Conservation (phyloP, 768 basidiomycete genomes). For the Lactarius pseudohatsudake region DNA sequence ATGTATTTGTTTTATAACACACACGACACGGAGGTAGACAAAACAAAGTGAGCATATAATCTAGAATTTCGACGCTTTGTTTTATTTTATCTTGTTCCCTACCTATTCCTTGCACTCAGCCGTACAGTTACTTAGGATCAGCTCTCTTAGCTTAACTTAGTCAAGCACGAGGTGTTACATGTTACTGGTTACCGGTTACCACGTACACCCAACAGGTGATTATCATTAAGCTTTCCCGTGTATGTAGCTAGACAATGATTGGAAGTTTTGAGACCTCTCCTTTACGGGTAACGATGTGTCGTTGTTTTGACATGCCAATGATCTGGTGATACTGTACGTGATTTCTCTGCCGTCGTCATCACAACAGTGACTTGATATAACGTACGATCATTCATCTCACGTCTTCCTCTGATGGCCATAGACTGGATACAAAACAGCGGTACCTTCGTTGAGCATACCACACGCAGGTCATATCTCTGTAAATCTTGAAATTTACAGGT, state of each 20-base stretch:
- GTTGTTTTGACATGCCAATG: not conserved
- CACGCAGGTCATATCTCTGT: no score
- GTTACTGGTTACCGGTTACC: no score
- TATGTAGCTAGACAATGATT: not conserved
- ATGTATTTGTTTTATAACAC: not conserved
- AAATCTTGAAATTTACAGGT: no score
- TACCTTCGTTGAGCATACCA: no score
- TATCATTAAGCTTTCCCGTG: not conserved
- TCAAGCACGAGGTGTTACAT: not conserved
- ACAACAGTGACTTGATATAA: not conserved
- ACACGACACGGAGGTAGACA: constrained; percentile 1
- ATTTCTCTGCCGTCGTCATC: not conserved
- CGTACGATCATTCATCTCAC: not conserved
- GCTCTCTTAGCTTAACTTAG: not conserved
- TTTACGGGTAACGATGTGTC: not conserved
- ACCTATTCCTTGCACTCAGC: not conserved
- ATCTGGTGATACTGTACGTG: not conserved
- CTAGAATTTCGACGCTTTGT: not conserved
- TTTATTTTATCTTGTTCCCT: not conserved
- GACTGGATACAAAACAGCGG: no score
- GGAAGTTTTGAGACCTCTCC: not conserved
- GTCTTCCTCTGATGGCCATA: not conserved
- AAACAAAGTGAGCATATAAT: not conserved
- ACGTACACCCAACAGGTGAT: not conserved
- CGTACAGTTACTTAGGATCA: not conserved